A percentile compares a stretch with the other conserved stretches of the same genome.
Conservation (phyloP, 352 stramenopile species). For the Globisporangium barbulae region DNA sequence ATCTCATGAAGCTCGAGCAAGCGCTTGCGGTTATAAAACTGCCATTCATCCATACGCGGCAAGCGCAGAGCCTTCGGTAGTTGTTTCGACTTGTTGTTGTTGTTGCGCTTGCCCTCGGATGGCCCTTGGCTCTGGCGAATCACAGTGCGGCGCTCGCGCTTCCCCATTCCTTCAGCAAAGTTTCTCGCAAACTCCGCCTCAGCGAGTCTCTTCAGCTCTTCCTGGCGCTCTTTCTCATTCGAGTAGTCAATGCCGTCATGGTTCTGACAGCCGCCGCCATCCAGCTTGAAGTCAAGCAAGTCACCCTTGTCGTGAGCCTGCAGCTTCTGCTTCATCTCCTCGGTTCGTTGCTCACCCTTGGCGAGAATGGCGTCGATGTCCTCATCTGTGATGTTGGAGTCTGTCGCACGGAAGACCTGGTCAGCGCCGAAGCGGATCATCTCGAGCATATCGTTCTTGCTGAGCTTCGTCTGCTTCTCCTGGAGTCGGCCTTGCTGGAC, state of each 20-base stretch:
- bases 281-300: constrained; percentile 89
- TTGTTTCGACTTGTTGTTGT: constrained; percentile 63
- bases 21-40: constrained; percentile 84
- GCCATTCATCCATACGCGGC: constrained; percentile 85
- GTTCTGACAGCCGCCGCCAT: constrained; percentile 93
- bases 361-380: constrained; percentile 98
- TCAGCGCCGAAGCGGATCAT: constrained; percentile 98
- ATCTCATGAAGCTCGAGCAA: constrained; percentile 82
- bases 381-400: constrained; percentile 96
- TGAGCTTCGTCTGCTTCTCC: constrained; percentile 91
- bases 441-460: constrained; percentile 95
- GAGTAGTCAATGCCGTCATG: constrained; percentile 97
- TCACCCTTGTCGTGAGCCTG: constrained; percentile 84
- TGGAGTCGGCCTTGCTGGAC: constrained; percentile 84
- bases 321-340: constrained; percentile 89
- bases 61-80: constrained; percentile 76
- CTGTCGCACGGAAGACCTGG: constrained; percentile 96
- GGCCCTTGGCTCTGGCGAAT: constrained; percentile 55
- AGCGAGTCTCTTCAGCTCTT: constrained; percentile 81
- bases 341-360: constrained; percentile 79
- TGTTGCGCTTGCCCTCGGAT: constrained; percentile 44
- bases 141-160: constrained; percentile 78
- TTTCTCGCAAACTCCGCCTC: constrained; percentile 79
- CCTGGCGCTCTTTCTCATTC: constrained; percentile 87
- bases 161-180: constrained; percentile 80